phyloP scores from a whole-genome alignment of 1,139 yeast genomes.

The Arxiozyma bovina region DNA sequence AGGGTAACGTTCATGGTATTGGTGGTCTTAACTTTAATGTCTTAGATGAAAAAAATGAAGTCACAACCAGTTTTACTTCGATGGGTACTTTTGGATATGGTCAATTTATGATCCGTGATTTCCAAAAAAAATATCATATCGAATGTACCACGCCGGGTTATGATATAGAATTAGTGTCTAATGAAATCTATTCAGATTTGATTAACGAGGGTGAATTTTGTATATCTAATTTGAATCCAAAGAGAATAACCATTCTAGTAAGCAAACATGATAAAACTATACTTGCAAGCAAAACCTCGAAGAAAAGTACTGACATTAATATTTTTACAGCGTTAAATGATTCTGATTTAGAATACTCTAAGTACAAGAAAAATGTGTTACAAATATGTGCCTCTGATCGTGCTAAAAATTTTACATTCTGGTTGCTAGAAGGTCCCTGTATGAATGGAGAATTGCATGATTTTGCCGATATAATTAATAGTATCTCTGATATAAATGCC shows the following conservation, averaged over 20 bases:
- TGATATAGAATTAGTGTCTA: slow-evolving; percentile 18
- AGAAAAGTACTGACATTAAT: slow-evolving; percentile 54
- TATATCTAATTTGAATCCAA: slow-evolving; percentile 14
- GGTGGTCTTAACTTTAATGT: slow-evolving; percentile 21
- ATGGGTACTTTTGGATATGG: slow-evolving; percentile 31
- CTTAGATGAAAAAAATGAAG: slow-evolving; percentile 11
- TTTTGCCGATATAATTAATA: slow-evolving; percentile 54
- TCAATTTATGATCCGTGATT: slow-evolving; percentile 16
- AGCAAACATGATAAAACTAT: not conserved
- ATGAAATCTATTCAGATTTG: slow-evolving; percentile 23
- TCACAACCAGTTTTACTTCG: slow-evolving; percentile 13
- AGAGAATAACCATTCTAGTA: slow-evolving; percentile 17
- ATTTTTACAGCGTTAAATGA: slow-evolving; percentile 82
- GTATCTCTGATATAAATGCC: slow-evolving; percentile 40
- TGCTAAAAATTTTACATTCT: slow-evolving; percentile 53
- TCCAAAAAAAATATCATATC: slow-evolving; percentile 13
- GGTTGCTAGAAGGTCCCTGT: slow-evolving; percentile 70
- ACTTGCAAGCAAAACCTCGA: not conserved
- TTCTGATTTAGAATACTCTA: slow-evolving; percentile 55
- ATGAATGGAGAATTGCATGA: slow-evolving; percentile 60
- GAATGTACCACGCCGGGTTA: slow-evolving; percentile 19
- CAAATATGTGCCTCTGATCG: slow-evolving; percentile 42
- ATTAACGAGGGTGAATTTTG: slow-evolving; percentile 11
- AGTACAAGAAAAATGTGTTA: slow-evolving; percentile 66
- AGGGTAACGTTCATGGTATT: slow-evolving; percentile 22